These are phyloP conservation scores for Boletus semigastroideus DNA, from an alignment of 1,284 basidiomycete species.

Conservation along the genomic window DNA sequence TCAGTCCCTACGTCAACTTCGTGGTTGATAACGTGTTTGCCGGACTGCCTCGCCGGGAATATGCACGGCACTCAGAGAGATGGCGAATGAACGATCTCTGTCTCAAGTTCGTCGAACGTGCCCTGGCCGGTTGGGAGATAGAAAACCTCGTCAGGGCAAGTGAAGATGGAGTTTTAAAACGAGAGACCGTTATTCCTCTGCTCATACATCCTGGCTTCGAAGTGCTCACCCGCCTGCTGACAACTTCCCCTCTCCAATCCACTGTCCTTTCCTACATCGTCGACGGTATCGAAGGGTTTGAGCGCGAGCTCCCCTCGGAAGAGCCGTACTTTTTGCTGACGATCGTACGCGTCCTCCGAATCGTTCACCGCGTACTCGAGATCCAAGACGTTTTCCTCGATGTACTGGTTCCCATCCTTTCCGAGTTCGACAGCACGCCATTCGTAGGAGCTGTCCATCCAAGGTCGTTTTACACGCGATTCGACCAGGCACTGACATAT, in stretches of 20 bases:
- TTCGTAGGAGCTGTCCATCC: conserved; percentile 55
- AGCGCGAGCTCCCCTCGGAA: conserved; percentile 65
- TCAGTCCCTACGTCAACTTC: conserved; percentile 79
- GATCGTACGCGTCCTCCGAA: conserved; percentile 79
- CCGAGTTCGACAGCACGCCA: conserved; percentile 59
- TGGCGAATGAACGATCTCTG: conserved; percentile 89
- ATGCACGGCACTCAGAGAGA: conserved; percentile 70
- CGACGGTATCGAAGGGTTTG: conserved; percentile 76
- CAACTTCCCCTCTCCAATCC: conserved; percentile 67
- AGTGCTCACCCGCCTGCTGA: conserved; percentile 79
- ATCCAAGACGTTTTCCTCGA: conserved; percentile 91
- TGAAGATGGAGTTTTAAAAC: conserved; percentile 50
- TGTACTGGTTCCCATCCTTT: conserved; percentile 78
- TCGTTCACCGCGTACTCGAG: conserved; percentile 80
- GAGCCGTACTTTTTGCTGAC: conserved; percentile 73
- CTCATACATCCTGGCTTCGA: conserved; percentile 88
- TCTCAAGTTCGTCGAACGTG: conserved; percentile 83
- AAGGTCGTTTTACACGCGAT: conserved; percentile 67
- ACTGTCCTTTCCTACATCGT: conserved; percentile 76
- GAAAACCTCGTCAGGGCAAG: conserved; percentile 55
- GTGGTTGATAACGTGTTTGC: conserved; percentile 88
- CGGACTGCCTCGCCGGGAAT: conserved; percentile 72
- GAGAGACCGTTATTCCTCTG: conserved; percentile 53
- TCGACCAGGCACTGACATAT: conserved; percentile 85
- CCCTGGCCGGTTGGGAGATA: conserved; percentile 80